Evolutionary conservation across 1,284 basidiomycete species (phyloP).

Genomic region (Moniliophthora roreri): DNA sequence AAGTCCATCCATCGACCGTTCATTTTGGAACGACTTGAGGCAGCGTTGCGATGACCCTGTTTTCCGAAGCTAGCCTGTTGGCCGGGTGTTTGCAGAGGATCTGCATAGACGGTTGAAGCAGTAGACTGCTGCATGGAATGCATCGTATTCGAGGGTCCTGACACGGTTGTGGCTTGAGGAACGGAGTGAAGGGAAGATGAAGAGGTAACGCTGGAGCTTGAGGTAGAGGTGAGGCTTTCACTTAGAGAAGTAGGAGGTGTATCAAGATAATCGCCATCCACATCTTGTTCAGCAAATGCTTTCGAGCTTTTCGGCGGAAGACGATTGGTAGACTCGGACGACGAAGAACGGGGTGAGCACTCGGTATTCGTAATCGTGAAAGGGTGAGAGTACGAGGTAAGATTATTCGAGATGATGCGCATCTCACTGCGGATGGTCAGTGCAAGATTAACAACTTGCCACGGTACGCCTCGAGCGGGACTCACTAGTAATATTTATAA

Average conservation of each 20-base stretch:
- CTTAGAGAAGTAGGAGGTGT: neutral
- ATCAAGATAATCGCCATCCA: constrained; percentile 10
- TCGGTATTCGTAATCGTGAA: neutral
- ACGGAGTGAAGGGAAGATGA: neutral
- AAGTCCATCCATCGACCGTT: constrained; percentile 32
- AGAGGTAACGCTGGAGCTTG: neutral
- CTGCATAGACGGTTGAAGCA: constrained; percentile 17
- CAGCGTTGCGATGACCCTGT: constrained; percentile 17
- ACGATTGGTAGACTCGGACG: too few relatives aligned
- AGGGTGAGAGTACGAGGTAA: neutral
- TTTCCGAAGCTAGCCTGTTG: neutral
- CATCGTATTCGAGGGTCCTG: neutral
- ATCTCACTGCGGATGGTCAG: neutral
- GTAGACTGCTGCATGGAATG: constrained; percentile 4
- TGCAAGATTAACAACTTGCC: neutral
- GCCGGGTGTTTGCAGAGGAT: constrained; percentile 9
- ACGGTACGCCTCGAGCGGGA: too few relatives aligned
- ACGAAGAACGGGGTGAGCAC: neutral
- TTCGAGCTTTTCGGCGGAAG: neutral
- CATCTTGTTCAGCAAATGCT: constrained; percentile 15
- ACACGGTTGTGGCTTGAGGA: neutral
- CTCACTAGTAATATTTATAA: neutral
- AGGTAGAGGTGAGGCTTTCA: neutral
- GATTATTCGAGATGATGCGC: neutral
- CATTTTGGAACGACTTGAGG: constrained; percentile 18